These are phyloP conservation scores for Oemleria cerasiformis DNA, from an alignment of 306 rosid species.

Conservation along the genomic window DNA sequence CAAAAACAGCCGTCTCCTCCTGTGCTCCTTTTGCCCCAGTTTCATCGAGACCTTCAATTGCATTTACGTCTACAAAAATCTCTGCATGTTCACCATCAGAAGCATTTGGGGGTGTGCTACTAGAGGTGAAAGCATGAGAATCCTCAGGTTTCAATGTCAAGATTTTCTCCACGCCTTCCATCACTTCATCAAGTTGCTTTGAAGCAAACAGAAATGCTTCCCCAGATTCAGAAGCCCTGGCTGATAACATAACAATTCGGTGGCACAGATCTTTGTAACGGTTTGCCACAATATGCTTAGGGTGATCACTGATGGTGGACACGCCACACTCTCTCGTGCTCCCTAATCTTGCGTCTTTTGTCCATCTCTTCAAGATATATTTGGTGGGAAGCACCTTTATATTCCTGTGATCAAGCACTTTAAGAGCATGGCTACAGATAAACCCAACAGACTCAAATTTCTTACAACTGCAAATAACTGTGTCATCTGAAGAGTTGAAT, in stretches of 20 bases:
- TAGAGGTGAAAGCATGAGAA: slow-evolving; percentile 43
- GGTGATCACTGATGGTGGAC: slow-evolving; percentile 34
- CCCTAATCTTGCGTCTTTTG: slow-evolving; percentile 47
- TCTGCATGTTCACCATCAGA: slow-evolving; percentile 44
- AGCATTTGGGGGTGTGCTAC: slow-evolving; percentile 37
- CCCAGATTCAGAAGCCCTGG: slow-evolving; percentile 57
- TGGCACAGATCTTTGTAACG: slow-evolving; percentile 54
- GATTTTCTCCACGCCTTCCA: slow-evolving; percentile 61
- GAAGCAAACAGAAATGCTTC: slow-evolving; percentile 51
- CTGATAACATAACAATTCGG: slow-evolving; percentile 48
- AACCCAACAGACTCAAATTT: slow-evolving; percentile 58
- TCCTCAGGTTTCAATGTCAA: slow-evolving; percentile 37
- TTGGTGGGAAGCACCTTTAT: slow-evolving; percentile 54
- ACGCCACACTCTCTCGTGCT: slow-evolving; percentile 27
- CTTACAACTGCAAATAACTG: slow-evolving; percentile 60
- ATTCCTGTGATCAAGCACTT: slow-evolving; percentile 59
- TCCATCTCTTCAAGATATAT: slow-evolving; percentile 63
- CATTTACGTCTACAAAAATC: slow-evolving; percentile 40
- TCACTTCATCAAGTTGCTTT: slow-evolving; percentile 49
- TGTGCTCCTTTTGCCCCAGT: slow-evolving; percentile 26
- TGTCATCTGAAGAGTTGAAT: slow-evolving; percentile 41
- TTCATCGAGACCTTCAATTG: slow-evolving; percentile 41
- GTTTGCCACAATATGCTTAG: slow-evolving; percentile 37
- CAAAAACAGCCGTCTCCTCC: slow-evolving; percentile 22
- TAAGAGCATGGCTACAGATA: slow-evolving; percentile 63